Base-by-base conservation (phyloP, 2,329 filamentous ascomycete genomes). In the Colletotrichum camelliae region DNA sequence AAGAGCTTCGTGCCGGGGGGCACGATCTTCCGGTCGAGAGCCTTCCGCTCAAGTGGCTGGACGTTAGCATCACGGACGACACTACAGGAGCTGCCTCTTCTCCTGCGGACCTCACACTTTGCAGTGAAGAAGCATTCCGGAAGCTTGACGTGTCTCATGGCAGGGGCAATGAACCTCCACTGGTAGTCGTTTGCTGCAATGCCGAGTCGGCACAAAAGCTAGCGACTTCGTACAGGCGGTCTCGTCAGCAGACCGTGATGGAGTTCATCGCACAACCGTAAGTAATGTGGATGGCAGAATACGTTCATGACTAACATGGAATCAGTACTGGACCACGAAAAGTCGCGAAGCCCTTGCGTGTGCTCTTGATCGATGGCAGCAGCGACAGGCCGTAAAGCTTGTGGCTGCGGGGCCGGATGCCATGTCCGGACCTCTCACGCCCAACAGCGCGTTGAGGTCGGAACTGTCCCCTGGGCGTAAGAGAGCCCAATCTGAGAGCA, bases 1-100 rank as follows among this genome's bases (percentile, higher is more conserved):
- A 76, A 24, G 78, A 82, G 18, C 80, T 81, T 0, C 72, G 67
- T 18, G 24, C 31, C n/a, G 67, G 67, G 10, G 55, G 72, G 4
- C 72, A 86, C 2, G 78, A 21, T 80, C 81, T 48, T 72, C 79
- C 4, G 2, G 35, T 78, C 12, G 75, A 77, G n/a, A 77, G 72
- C 24, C 58, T 78, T 5, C 77, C 77, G 4, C 65, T 78, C 39
- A 79, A 79, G 29, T 86, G 85, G 84, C 84, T 85, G 61, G 80
- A 80, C 4, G 83, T 86, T 76, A 78, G 80, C 4, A 77, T 84
- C 15, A 35, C 35, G 31, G 67, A 74, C 3, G 24, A 69, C 72
- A 5, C 77, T 55, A 7, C 27, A 33, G 73, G 74, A 1, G n/a
- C 29, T 1, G 24, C 71, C 13, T 33, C 67, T 1, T 33, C 68